A percentile compares a stretch with the other conserved stretches of the same genome.
Evolutionary conservation across 169 alveolate species (phyloP).

Genomic region (Cyclospora cayetanensis): DNA sequence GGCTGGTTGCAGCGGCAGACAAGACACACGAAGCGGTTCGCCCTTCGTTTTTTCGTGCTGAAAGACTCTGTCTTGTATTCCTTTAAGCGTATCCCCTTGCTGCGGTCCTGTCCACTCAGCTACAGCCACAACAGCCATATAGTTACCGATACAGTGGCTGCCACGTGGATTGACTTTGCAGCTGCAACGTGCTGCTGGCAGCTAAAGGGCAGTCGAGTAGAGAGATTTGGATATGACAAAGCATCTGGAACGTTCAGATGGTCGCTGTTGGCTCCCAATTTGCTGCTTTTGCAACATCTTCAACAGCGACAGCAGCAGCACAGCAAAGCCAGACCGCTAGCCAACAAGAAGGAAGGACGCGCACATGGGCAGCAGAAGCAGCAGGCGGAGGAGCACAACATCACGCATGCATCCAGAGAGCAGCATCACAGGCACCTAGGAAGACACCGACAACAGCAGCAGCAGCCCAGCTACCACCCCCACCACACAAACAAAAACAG

Average conservation of each 20-base stretch:
- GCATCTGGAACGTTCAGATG: conserved; percentile 40
- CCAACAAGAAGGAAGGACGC: not conserved
- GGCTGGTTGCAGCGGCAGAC: conserved; percentile 66
- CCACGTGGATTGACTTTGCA: conserved; percentile 51
- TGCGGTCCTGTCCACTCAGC: not conserved
- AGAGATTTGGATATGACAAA: conserved; percentile 30
- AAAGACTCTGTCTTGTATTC: conserved; percentile 14
- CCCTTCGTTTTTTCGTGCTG: conserved; percentile 44
- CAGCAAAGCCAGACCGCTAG: not conserved
- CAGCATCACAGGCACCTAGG: not conserved
- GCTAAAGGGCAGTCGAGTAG: not conserved
- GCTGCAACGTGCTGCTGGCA: conserved; percentile 67
- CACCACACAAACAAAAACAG: not conserved
- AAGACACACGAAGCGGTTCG: conserved; percentile 48
- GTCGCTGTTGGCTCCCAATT: conserved; percentile 41
- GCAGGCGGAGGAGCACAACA: conserved; percentile 3
- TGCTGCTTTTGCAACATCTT: not conserved
- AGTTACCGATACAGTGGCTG: not conserved
- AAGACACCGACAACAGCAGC: conserved; percentile 2
- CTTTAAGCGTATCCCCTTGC: conserved; percentile 25
- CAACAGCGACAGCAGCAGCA: not conserved
- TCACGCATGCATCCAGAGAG: not conserved
- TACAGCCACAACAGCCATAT: not conserved
- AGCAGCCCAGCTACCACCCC: not conserved
- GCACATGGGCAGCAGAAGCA: not conserved